These are phyloP conservation scores for Fusarium armeniacum DNA, from an alignment of 2,329 filamentous ascomycete species.

Conservation along the genomic window DNA sequence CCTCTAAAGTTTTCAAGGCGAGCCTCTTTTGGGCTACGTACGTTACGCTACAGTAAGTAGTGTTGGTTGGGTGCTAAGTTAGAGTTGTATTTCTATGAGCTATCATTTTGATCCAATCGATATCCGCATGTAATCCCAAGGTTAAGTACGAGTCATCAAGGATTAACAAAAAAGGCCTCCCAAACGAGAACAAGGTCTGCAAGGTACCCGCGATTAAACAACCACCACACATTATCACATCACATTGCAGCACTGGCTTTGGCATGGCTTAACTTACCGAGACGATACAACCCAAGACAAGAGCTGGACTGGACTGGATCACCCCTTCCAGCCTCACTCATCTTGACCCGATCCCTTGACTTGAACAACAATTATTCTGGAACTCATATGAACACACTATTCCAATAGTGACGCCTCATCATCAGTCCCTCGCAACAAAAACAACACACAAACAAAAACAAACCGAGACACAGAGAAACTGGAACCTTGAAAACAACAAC, in stretches of 20 bases:
- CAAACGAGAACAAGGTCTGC: slow-evolving; percentile 38
- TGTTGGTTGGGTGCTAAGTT: background rate
- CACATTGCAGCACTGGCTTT: slow-evolving; percentile 12
- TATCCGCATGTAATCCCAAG: background rate
- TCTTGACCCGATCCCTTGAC: slow-evolving; percentile 13
- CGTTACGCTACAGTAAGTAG: background rate
- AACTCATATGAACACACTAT: slow-evolving; percentile 20
- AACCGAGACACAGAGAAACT: slow-evolving; percentile 5
- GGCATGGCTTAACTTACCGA: background rate
- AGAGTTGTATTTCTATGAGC: slow-evolving; percentile 26
- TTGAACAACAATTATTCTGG: slow-evolving; percentile 31
- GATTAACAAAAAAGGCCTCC: slow-evolving; percentile 24
- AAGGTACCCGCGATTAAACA: slow-evolving; percentile 48
- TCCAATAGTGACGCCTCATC: slow-evolving; percentile 9
- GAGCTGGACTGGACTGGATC: background rate
- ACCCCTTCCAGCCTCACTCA: slow-evolving; percentile 13
- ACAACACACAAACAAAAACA: slow-evolving; percentile 4
- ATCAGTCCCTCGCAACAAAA: slow-evolving; percentile 18
- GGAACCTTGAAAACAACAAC: background rate
- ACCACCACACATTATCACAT: slow-evolving; percentile 15
- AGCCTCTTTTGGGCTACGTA: background rate
- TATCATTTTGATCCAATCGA: slow-evolving; percentile 38
- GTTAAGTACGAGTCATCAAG: slow-evolving; percentile 20
- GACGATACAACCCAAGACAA: slow-evolving; percentile 4
- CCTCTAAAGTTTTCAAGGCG: slow-evolving; percentile 10